Conservation (phyloP, 2,329 filamentous ascomycete species). For the Penicillium freii region DNA sequence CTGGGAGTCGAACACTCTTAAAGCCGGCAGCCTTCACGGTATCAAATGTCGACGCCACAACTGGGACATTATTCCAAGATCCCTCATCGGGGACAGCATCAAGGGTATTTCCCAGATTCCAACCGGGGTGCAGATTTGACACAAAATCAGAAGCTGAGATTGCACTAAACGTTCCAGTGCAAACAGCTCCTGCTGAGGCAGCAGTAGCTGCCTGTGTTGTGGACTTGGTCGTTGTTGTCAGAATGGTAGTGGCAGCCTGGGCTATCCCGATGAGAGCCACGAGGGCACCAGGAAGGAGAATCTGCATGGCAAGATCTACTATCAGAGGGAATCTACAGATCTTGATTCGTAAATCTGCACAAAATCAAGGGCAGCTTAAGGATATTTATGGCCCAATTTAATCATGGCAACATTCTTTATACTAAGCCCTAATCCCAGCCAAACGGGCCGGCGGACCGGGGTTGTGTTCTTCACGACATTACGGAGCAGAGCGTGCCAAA, state of each 20-base stretch:
- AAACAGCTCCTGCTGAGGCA: constrained; percentile 23
- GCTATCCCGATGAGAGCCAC: constrained; percentile 6
- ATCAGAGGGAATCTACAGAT: no score
- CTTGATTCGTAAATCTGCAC: background rate
- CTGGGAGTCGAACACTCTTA: constrained; percentile 58
- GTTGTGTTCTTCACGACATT: background rate
- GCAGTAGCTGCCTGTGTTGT: background rate
- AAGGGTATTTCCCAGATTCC: constrained; percentile 62
- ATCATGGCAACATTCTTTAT: background rate
- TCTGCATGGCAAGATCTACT: constrained; percentile 10
- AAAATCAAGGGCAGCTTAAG: background rate
- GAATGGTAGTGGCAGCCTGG: constrained; percentile 10
- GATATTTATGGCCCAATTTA: background rate
- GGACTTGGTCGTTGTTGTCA: constrained; percentile 13
- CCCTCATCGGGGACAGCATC: constrained; percentile 58
- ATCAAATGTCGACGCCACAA: constrained; percentile 51
- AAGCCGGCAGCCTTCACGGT: constrained; percentile 55
- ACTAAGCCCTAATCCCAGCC: background rate
- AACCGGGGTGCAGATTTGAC: constrained; percentile 54
- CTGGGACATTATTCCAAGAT: constrained; percentile 58
- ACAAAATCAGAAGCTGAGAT: constrained; percentile 51
- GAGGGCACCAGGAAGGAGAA: constrained; percentile 9
- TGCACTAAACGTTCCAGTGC: constrained; percentile 45
- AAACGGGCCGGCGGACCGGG: background rate
- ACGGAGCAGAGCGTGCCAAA: background rate